phyloP scores from a whole-genome alignment of 768 basidiomycete species.

The Pleurotus pulmonarius region DNA sequence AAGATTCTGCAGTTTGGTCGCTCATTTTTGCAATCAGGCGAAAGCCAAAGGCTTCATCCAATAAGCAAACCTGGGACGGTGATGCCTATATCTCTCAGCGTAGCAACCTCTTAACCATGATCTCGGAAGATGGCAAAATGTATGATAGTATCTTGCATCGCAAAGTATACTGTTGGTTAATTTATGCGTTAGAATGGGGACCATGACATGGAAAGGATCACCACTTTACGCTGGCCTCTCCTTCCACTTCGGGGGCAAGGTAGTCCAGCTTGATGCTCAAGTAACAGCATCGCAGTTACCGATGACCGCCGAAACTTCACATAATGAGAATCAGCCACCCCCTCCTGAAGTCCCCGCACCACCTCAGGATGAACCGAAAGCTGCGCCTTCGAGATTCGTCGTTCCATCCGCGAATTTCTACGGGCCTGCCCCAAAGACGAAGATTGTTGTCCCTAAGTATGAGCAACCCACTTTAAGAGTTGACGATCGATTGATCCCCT shows the following conservation, averaged over 20 bases:
- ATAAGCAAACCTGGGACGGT: constrained; percentile 87
- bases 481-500: background rate
- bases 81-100: constrained; percentile 59
- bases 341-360: background rate
- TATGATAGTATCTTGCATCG: constrained; percentile 26
- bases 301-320: constrained; percentile 25
- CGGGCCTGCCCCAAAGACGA: constrained; percentile 32
- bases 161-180: background rate
- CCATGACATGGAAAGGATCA: constrained; percentile 57
- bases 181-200: constrained; percentile 48
- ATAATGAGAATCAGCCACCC: constrained; percentile 10
- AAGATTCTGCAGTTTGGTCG: constrained; percentile 2
- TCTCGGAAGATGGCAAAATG: constrained; percentile 72
- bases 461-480: too few species aligned
- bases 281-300: constrained; percentile 53
- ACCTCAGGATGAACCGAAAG: constrained; percentile 12
- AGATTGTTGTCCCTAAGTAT: constrained; percentile 11
- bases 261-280: constrained; percentile 56
- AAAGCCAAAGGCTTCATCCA: constrained; percentile 50
- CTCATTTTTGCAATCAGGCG: constrained; percentile 46
- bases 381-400: constrained; percentile 31
- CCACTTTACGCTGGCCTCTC: constrained; percentile 42
- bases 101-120: constrained; percentile 51
- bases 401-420: constrained; percentile 60
- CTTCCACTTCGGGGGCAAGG: constrained; percentile 51